These are phyloP conservation scores for Lachancea lanzarotensis DNA, from an alignment of 805 yeast species.

Conservation along the genomic window DNA sequence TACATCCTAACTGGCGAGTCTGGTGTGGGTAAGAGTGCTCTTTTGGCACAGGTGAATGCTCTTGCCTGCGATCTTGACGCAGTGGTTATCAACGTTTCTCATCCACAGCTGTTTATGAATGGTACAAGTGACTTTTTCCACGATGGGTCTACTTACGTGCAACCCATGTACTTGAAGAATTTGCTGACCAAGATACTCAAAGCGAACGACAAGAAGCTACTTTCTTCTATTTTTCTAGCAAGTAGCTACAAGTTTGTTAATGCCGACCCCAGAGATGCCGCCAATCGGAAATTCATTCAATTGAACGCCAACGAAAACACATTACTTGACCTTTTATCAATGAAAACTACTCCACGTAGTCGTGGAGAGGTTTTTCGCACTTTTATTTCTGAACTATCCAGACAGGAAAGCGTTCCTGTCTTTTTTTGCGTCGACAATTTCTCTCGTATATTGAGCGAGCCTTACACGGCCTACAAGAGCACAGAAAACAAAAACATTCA, in stretches of 20 bases:
- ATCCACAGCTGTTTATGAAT: conserved; percentile 54
- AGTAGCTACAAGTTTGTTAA: conserved; percentile 32
- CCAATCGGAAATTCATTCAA: conserved; percentile 23
- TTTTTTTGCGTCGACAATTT: conserved; percentile 69
- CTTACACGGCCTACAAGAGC: conserved; percentile 56
- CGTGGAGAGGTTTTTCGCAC: conserved; percentile 45
- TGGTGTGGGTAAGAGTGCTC: conserved; percentile 76
- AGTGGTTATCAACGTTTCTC: conserved; percentile 56
- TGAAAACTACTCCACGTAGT: conserved; percentile 34
- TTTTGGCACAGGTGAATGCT: conserved; percentile 50
- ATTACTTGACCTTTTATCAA: conserved; percentile 39
- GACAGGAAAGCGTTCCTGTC: conserved; percentile 49
- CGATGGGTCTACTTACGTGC: conserved; percentile 53
- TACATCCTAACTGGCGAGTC: conserved; percentile 56
- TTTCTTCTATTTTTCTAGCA: conserved; percentile 33
- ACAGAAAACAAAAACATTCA: conserved; percentile 49
- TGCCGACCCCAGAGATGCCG: conserved; percentile 28
- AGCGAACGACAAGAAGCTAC: conserved; percentile 38
- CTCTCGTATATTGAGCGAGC: conserved; percentile 50
- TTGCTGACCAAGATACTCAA: conserved; percentile 47
- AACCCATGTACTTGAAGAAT: conserved; percentile 68
- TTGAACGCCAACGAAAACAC: conserved; percentile 29
- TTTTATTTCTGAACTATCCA: conserved; percentile 48
- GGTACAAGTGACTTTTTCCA: conserved; percentile 66
- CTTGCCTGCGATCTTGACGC: conserved; percentile 42